Base-by-base conservation (phyloP, 2,329 filamentous ascomycete species). In the Pyrenophora graminea region DNA sequence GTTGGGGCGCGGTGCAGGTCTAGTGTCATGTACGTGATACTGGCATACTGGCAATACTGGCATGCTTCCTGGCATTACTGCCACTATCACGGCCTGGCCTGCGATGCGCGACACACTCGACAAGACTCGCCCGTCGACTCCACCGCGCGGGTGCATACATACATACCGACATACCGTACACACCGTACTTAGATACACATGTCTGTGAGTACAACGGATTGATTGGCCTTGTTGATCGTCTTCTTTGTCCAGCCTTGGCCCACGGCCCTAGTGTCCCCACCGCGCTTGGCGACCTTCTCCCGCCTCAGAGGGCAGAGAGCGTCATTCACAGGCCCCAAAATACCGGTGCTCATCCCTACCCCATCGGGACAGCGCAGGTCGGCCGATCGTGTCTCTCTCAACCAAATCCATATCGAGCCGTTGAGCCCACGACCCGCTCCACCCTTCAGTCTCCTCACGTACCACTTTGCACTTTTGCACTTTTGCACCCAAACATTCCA, bases 281-380 rank as follows among this genome's bases (percentile, higher is more conserved):
- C 25, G 45, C 39, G 40, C 52, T 53, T 51, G 43, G 53, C 58
- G 39, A 48, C 42, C 43, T 47, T 45, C 37, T 53, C 50, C 57
- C 55, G 48, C 48, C 39, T 48, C 42, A 39, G 48, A 3, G 19
- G 5, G 19, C 19, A 21, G 5, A 21, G 19, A 55, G 58, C 58
- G 58, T 61, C 58, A 61, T 56, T 43, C 40, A 50, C 44, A 42
- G 45, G 49, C 49, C 51, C 55, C 55, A 37, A 56, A 55, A 60
- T 58, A 51, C 48, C 31, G 15, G 27, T n/a, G 58, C 43, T 23
- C 48, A 61, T 61, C 58, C 42, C 41, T 52, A 34, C 56, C 47
- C 18, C 23, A 31, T 48, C n/a, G 38, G 58, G 42, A 48, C 53
- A 49, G 58, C 51, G 51, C 46, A 37, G 34, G 39, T 47, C 44